Conservation (phyloP, 805 yeast genomes). For the Cyberlindnera japonica region DNA sequence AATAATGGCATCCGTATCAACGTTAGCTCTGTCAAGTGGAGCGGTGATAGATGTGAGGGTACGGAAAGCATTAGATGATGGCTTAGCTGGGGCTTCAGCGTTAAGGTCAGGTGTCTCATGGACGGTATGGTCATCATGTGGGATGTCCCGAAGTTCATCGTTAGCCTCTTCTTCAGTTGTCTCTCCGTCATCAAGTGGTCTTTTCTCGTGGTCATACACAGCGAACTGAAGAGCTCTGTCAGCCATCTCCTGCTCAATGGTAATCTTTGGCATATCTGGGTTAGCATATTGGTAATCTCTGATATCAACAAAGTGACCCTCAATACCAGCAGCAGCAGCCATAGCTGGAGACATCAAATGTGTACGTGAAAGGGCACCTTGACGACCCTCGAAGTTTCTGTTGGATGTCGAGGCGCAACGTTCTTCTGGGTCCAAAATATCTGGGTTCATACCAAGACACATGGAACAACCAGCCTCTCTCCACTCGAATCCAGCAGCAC, state of each 20-base stretch:
- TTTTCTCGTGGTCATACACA: slow-evolving; percentile 68
- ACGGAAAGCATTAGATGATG: slow-evolving; percentile 72
- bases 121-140: slow-evolving; percentile 44
- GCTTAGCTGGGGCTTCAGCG: slow-evolving; percentile 33
- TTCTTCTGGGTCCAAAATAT: slow-evolving; percentile 89
- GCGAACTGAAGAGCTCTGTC: slow-evolving; percentile 63
- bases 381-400: slow-evolving; percentile 98
- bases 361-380: slow-evolving; percentile 94
- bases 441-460: slow-evolving; percentile 99
- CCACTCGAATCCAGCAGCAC: slow-evolving; percentile 95
- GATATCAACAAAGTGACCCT: slow-evolving; percentile 87
- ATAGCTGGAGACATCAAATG: slow-evolving; percentile 98
- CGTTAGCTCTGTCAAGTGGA: slow-evolving; percentile 90
- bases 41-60: slow-evolving; percentile 86
- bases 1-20: slow-evolving; percentile 97
- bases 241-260: slow-evolving; percentile 42
- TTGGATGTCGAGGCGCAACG: slow-evolving; percentile 98
- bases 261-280: slow-evolving; percentile 56
- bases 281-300: slow-evolving; percentile 70
- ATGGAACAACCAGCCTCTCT: slow-evolving; percentile 99
- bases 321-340: slow-evolving; percentile 98
- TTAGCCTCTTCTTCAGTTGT: slow-evolving; percentile 43
- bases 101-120: slow-evolving; percentile 35
- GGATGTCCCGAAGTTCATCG: slow-evolving; percentile 63
- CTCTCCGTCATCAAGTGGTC: slow-evolving; percentile 52